These are phyloP conservation scores for Insectozyma bohioensis DNA, from an alignment of 1,139 yeast genomes.

Conservation along the genomic window DNA sequence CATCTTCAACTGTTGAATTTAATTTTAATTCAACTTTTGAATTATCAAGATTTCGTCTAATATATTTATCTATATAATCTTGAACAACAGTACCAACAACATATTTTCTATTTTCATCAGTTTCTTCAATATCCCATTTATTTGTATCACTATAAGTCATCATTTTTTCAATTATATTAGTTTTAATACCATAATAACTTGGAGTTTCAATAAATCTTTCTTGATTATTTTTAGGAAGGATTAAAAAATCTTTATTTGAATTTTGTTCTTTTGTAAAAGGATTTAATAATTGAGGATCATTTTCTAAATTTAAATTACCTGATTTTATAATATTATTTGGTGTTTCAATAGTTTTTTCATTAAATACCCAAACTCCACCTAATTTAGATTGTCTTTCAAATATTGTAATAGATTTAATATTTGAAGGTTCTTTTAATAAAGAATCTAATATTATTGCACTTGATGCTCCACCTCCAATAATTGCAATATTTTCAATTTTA, in stretches of 20 bases:
- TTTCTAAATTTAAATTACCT: constrained; percentile 20
- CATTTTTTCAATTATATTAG: constrained; percentile 43
- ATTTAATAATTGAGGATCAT: constrained; percentile 32
- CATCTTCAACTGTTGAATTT: constrained; percentile 39
- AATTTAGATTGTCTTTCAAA: constrained; percentile 29
- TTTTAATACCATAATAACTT: constrained; percentile 35
- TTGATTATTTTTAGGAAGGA: constrained; percentile 13
- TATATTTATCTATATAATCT: constrained; percentile 34
- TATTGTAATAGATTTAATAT: constrained; percentile 22
- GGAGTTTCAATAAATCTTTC: constrained; percentile 38
- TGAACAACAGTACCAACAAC: constrained; percentile 29
- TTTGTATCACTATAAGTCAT: constrained; percentile 45
- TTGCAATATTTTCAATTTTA: constrained; percentile 34
- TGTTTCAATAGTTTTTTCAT: constrained; percentile 20
- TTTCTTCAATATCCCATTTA: constrained; percentile 29
- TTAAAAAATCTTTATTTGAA: constrained; percentile 1
- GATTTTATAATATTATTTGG: constrained; percentile 25
- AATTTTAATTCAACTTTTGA: constrained; percentile 23
- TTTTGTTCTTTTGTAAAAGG: constrained; percentile 21
- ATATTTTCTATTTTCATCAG: constrained; percentile 23
- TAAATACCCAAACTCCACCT: constrained; percentile 37
- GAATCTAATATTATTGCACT: constrained; percentile 47
- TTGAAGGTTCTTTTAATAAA: constrained; percentile 29
- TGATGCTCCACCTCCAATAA: constrained; percentile 56
- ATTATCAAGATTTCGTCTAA: constrained; percentile 22